phyloP scores from a whole-genome alignment of 352 stramenopile genomes.

The Thraustotheca clavata region DNA sequence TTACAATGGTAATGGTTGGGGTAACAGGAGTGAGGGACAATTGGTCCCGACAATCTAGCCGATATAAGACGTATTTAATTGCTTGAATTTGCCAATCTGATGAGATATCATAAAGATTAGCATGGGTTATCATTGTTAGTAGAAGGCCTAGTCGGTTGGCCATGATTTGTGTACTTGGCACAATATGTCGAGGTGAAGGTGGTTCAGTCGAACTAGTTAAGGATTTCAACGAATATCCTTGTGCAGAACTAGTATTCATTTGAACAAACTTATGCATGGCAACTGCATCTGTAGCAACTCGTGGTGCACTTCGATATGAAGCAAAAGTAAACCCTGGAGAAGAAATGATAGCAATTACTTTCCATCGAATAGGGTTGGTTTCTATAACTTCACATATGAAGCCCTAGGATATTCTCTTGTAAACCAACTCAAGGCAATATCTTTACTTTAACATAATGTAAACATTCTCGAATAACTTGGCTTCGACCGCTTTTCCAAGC shows the following conservation, averaged over 20 bases:
- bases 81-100: no score
- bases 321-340: background rate
- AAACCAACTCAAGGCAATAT: background rate
- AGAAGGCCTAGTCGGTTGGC: background rate
- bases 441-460: conserved; percentile 33
- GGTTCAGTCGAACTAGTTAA: no score
- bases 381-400: background rate
- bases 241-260: no score
- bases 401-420: background rate
- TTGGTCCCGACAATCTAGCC: no score
- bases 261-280: no score
- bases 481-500: conserved; percentile 48
- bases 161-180: background rate
- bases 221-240: no score
- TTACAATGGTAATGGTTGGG: no score
- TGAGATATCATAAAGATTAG: no score
- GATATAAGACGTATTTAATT: no score
- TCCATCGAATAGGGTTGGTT: background rate
- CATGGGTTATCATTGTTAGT: no score
- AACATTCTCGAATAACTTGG: conserved; percentile 32
- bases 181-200: background rate
- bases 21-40: no score
- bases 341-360: background rate
- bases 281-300: no score
- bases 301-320: background rate